phyloP scores from a whole-genome alignment of 768 basidiomycete species.

The Sporobolomyces phaffii region DNA sequence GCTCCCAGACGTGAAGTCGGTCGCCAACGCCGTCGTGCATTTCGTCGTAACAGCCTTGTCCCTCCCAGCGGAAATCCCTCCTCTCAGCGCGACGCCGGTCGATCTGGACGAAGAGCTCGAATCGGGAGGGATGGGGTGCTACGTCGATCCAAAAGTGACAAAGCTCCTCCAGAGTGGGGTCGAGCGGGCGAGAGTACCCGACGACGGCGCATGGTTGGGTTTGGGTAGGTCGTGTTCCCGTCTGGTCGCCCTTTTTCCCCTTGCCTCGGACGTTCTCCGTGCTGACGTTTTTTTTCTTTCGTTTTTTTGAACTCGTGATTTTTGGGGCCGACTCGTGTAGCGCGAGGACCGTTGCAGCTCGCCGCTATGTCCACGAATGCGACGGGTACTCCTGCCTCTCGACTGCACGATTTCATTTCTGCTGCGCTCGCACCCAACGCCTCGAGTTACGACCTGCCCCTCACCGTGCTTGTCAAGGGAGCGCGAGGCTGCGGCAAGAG shows the following conservation, averaged over 20 bases:
- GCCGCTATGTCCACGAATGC: neutral
- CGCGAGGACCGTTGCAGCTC: too few species aligned
- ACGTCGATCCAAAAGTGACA: slow-evolving; percentile 68
- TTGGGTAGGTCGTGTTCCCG: slow-evolving; percentile 45
- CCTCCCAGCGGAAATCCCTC: neutral
- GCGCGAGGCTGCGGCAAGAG: slow-evolving; percentile 75
- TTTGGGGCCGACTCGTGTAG: too few species aligned
- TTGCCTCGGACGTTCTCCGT: too few species aligned
- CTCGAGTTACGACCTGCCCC: slow-evolving; percentile 58
- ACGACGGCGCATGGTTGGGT: slow-evolving; percentile 53
- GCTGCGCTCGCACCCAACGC: slow-evolving; percentile 59
- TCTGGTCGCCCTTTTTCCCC: too few species aligned
- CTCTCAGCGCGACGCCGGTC: slow-evolving; percentile 4
- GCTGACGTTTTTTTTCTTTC: too few species aligned
- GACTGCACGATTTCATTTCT: slow-evolving; percentile 56
- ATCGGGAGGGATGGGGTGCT: slow-evolving; percentile 74
- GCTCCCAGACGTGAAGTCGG: slow-evolving; percentile 24
- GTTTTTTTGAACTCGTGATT: too few species aligned
- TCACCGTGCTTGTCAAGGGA: slow-evolving; percentile 73
- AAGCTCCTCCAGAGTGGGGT: slow-evolving; percentile 72
- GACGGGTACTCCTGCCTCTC: slow-evolving; percentile 11
- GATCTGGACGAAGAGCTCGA: slow-evolving; percentile 48
- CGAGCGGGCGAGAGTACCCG: slow-evolving; percentile 61
- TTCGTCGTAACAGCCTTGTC: slow-evolving; percentile 69
- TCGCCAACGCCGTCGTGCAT: slow-evolving; percentile 56